Evolutionary conservation across 2,329 filamentous ascomycete genomes (phyloP).

Genomic region (Arthrobotrys conoides): DNA sequence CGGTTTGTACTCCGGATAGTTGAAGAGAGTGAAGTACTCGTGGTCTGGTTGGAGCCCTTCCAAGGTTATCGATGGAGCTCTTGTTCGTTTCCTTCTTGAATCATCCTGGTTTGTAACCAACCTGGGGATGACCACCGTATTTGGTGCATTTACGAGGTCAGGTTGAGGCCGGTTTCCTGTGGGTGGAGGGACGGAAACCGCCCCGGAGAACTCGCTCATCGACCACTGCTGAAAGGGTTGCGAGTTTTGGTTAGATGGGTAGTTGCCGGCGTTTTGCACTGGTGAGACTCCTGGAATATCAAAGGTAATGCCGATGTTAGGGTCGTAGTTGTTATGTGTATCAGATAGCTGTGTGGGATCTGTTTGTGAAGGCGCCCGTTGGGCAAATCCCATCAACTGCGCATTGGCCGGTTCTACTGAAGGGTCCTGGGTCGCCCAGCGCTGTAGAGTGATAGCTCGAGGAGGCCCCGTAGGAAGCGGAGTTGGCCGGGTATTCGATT

Average conservation of each 20-base stretch:
- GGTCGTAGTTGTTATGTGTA: background rate
- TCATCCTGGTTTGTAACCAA: background rate
- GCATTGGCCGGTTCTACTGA: slow-evolving; percentile 6
- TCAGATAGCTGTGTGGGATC: background rate
- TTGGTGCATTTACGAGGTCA: background rate
- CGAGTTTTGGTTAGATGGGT: background rate
- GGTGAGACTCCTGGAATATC: background rate
- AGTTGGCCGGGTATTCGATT: background rate
- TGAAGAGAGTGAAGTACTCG: slow-evolving; percentile 24
- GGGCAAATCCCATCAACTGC: background rate
- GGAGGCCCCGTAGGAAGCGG: background rate
- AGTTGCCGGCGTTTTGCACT: background rate
- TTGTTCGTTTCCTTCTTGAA: background rate
- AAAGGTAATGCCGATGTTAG: background rate
- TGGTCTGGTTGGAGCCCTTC: background rate
- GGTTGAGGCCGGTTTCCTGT: background rate
- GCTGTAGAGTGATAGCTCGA: background rate
- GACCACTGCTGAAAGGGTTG: background rate
- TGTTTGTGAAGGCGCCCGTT: background rate
- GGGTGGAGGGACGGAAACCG: background rate
- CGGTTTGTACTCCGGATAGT: slow-evolving; percentile 19
- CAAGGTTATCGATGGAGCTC: background rate
- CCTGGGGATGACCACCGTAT: no score
- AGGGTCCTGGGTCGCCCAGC: background rate
- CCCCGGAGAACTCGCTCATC: background rate